These are phyloP conservation scores for Panicum miliaceum DNA, from an alignment of 176 grass and related monocot species.

Conservation along the genomic window DNA sequence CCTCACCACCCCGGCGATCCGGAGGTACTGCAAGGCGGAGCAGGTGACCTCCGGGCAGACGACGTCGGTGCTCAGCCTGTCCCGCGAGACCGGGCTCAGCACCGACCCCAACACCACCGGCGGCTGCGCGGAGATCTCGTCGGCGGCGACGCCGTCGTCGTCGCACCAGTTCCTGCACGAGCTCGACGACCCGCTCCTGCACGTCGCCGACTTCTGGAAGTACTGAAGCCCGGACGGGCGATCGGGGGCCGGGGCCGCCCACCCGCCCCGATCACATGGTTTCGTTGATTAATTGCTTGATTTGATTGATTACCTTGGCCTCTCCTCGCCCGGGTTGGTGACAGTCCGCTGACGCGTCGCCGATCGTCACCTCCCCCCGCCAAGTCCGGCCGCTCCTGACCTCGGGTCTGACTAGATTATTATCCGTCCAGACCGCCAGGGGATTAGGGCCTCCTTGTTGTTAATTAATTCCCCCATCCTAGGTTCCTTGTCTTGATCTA, in stretches of 20 bases:
- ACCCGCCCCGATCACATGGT: neutral
- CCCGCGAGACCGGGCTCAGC: slow-evolving; percentile 73
- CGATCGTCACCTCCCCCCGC: slow-evolving; percentile 13
- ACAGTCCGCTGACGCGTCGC: slow-evolving; percentile 30
- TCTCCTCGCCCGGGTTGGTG: slow-evolving; percentile 19
- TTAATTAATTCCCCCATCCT: slow-evolving; percentile 48
- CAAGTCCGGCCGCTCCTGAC: slow-evolving; percentile 33
- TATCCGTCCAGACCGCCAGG: slow-evolving; percentile 44
- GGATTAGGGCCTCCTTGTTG: slow-evolving; percentile 51
- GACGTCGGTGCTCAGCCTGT: slow-evolving; percentile 59
- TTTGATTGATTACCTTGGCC: slow-evolving; percentile 53
- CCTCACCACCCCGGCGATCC: slow-evolving; percentile 55
- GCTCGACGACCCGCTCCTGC: slow-evolving; percentile 46
- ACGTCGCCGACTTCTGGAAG: slow-evolving; percentile 68
- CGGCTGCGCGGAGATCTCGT: slow-evolving; percentile 77
- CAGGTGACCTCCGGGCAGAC: slow-evolving; percentile 59
- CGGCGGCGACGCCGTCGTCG: slow-evolving; percentile 51
- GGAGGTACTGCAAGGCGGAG: slow-evolving; percentile 76
- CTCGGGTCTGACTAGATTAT: slow-evolving; percentile 44
- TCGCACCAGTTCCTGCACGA: slow-evolving; percentile 46
- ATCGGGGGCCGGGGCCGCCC: neutral
- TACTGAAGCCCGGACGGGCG: slow-evolving; percentile 39
- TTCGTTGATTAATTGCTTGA: slow-evolving; percentile 47
- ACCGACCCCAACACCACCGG: slow-evolving; percentile 47
- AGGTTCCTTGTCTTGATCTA: slow-evolving; percentile 46